Evolutionary conservation across 352 stramenopile genomes (phyloP), one percentile per base, ranked within the genome.

Genomic region (Globisporangium canariense): DNA sequence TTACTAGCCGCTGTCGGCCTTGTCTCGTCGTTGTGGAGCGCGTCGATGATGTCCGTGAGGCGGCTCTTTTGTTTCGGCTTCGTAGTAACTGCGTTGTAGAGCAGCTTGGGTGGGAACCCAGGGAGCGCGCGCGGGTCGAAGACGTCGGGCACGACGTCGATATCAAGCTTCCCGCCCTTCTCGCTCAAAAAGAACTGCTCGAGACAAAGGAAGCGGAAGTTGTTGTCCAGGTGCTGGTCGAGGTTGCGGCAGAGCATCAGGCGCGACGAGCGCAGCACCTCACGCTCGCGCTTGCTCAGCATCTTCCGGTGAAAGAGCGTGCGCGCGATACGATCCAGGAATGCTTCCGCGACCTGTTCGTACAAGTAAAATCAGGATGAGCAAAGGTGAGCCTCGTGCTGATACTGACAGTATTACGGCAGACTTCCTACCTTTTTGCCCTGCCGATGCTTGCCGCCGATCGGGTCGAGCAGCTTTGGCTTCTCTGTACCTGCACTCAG

Each of bases 201-300:
- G 32, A 93, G 66, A n/a, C 71, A 75, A 32, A 90, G 62, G 25
- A 77, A 74, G 9, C 62, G 70, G 30, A 93, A 85, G 55, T 90
- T 81, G 20, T 66, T 63, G 51, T 89, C 81, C 60, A 88, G 65
- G 67, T 85, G 70, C 47, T 67, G 67, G 6, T 58, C 52, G 49
- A 93, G 61, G 51, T 88, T 93, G 40, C 84, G 80, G 38, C 75
- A 71, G 18, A 93, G 74, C 65, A 91, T 71, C 60, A 90, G 68
- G 34, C 77, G 78, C 18, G 80, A 86, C 46, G 73, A 67, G 28
- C 74, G 70, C 47, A 93, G 25, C 16, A 84, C 72, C 14, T 73
- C 57, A 11, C 78, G 62, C 49, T 93, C 84, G 9, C 56, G 71
- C 20, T 66, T 74, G 16, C 68, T 88, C 40, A 93, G 67, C 9